phyloP scores from a whole-genome alignment of 2,329 filamentous ascomycete genomes.

The Aspergillus intermedius region DNA sequence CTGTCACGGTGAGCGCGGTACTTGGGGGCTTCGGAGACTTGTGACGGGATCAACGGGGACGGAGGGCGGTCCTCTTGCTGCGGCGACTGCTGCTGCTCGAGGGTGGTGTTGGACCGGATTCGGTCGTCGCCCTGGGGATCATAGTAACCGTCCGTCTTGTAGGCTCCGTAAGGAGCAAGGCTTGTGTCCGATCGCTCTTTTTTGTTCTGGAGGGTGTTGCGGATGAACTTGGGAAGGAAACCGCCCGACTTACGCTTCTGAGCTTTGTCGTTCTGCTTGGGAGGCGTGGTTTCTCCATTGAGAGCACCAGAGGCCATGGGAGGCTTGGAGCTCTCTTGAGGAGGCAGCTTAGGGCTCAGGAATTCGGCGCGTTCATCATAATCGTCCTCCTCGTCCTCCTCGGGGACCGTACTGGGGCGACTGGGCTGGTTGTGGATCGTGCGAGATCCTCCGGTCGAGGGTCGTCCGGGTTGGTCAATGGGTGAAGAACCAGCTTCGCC shows the following conservation, averaged over 20 bases:
- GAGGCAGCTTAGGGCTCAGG: slow-evolving; percentile 51
- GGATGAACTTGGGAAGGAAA: slow-evolving; percentile 80
- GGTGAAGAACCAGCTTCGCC: slow-evolving; percentile 70
- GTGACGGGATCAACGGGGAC: slow-evolving; percentile 57
- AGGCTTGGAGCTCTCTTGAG: slow-evolving; percentile 49
- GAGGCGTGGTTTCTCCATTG: slow-evolving; percentile 78
- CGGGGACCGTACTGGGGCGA: slow-evolving; percentile 83
- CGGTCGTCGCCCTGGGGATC: slow-evolving; percentile 42
- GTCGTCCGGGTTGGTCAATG: slow-evolving; percentile 62
- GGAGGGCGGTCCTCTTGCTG: slow-evolving; percentile 46
- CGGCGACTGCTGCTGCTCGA: slow-evolving; percentile 25
- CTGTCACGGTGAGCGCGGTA: slow-evolving; percentile 61
- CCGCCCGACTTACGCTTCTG: slow-evolving; percentile 85
- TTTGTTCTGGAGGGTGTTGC: slow-evolving; percentile 53
- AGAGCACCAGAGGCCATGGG: slow-evolving; percentile 40
- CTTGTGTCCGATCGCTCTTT: slow-evolving; percentile 52
- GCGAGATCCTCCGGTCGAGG: slow-evolving; percentile 47
- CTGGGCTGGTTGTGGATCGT: slow-evolving; percentile 57
- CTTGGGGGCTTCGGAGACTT: slow-evolving; percentile 52
- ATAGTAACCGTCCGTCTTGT: slow-evolving; percentile 17
- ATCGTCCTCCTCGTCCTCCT: slow-evolving; percentile 71
- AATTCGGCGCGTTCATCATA: slow-evolving; percentile 46
- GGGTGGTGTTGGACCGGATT: slow-evolving; percentile 37
- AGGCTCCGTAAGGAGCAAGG: no score
- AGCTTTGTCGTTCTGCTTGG: slow-evolving; percentile 60